Conservation (phyloP, 192 early-diverging fungal genomes). For the Podochytrium sp. region DNA sequence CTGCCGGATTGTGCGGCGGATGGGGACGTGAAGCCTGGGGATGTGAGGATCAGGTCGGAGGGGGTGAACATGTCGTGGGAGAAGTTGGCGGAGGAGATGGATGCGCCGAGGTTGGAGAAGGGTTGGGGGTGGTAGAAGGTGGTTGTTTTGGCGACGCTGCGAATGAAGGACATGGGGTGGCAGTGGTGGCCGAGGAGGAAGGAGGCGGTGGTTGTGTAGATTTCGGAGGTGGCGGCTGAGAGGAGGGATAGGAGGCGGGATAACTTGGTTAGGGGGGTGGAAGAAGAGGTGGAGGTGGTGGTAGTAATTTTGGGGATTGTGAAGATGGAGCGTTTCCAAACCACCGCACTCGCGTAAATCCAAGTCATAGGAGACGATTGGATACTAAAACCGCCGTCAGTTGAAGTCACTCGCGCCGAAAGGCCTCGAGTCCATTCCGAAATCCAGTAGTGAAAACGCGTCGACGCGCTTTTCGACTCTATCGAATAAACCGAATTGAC, state of each 20-base stretch:
- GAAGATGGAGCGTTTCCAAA: too few species aligned
- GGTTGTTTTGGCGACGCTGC: slow-evolving; percentile 4
- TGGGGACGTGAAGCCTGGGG: slow-evolving; percentile 39
- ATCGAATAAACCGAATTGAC: too few species aligned
- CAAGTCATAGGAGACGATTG: too few species aligned
- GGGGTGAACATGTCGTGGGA: neutral
- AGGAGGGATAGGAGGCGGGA: neutral
- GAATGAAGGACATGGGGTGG: slow-evolving; percentile 1
- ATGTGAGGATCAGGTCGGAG: slow-evolving; percentile 30
- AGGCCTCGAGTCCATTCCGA: too few species aligned
- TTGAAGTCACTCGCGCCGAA: too few species aligned
- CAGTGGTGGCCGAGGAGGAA: neutral
- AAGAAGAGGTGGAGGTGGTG: too few species aligned
- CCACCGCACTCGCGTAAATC: too few species aligned
- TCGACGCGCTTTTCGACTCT: too few species aligned
- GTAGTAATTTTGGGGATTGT: too few species aligned
- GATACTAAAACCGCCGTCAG: too few species aligned
- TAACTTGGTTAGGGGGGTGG: neutral
- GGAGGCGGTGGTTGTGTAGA: neutral
- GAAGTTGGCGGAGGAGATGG: slow-evolving; percentile 72
- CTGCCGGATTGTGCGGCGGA: slow-evolving; percentile 27
- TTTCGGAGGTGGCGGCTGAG: slow-evolving; percentile 2
- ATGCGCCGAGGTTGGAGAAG: slow-evolving; percentile 70
- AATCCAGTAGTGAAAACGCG: too few species aligned
- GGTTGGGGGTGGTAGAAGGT: neutral